phyloP scores from a whole-genome alignment of 2,329 filamentous ascomycete species.

The Microdochium nivale region DNA sequence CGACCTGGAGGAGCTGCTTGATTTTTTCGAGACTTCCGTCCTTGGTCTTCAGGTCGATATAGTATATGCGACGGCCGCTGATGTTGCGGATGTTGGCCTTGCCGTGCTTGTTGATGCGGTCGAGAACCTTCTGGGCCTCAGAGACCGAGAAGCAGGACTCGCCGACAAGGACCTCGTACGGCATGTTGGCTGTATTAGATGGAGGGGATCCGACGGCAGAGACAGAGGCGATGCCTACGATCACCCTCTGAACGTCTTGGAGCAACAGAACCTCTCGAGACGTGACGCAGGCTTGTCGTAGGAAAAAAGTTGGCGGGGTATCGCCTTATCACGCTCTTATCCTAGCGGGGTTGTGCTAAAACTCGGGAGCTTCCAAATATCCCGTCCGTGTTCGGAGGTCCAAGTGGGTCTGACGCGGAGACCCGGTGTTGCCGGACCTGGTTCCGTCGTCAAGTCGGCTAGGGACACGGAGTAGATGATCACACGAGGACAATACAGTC shows the following conservation, averaged over 20 bases:
- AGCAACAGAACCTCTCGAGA: background rate
- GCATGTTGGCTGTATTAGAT: background rate
- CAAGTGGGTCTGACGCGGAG: too few relatives aligned
- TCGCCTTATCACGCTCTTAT: background rate
- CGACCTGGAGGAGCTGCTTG: conserved; percentile 34
- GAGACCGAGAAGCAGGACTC: conserved; percentile 40
- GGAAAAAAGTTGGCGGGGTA: conserved; percentile 1
- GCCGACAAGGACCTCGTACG: conserved; percentile 18
- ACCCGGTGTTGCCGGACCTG: too few relatives aligned
- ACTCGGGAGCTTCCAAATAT: background rate
- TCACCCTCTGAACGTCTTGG: background rate
- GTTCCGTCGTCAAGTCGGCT: too few relatives aligned
- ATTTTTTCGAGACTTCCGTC: conserved; percentile 32
- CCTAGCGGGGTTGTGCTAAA: background rate
- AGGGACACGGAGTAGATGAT: too few relatives aligned
- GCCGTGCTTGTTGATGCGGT: conserved; percentile 29
- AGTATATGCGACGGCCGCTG: conserved; percentile 54
- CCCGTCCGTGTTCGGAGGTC: background rate
- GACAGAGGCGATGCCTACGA: background rate
- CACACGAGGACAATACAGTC: too few relatives aligned
- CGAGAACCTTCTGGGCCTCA: conserved; percentile 34
- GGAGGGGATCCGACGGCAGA: background rate
- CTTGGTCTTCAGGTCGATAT: conserved; percentile 49
- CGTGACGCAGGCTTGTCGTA: background rate
- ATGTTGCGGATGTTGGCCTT: conserved; percentile 37